A percentile compares a stretch with the other conserved stretches of the same genome.
Evolutionary conservation across 2,329 filamentous ascomycete genomes (phyloP).

Genomic region (Sclerotinia glacialis): DNA sequence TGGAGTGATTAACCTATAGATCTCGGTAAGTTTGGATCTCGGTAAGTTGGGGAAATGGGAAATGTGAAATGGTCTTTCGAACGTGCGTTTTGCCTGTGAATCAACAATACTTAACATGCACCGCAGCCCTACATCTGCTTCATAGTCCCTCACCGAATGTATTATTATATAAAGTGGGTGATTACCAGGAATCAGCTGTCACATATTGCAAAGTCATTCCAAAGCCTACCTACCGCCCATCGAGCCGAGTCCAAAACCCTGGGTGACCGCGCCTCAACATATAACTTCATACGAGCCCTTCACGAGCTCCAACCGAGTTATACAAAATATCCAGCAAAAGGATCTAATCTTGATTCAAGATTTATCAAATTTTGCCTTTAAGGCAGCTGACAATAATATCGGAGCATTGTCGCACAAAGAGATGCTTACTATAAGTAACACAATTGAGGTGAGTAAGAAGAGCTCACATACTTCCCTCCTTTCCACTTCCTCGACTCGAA

Average conservation of each 20-base stretch:
- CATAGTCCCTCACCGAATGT: not conserved
- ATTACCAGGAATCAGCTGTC: not conserved
- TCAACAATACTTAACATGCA: conserved; percentile 7
- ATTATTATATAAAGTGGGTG: not conserved
- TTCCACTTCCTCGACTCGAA: not conserved
- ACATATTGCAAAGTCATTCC: not conserved
- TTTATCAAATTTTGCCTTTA: not conserved
- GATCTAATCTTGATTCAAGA: not conserved
- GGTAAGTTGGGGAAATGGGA: conserved; percentile 10
- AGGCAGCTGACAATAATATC: conserved; percentile 9
- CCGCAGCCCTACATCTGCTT: not conserved
- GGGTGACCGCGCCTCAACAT: conserved; percentile 2
- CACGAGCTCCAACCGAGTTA: not conserved
- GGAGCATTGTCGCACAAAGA: not conserved
- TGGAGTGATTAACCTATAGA: not conserved
- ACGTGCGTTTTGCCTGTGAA: conserved; percentile 7
- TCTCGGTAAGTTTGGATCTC: conserved; percentile 6
- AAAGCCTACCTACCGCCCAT: not conserved
- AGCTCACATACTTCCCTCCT: not conserved
- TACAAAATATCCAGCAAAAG: not conserved
- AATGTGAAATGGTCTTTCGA: conserved; percentile 8
- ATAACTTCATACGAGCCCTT: not conserved
- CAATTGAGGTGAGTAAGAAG: conserved; percentile 9
- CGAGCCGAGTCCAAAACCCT: not conserved
- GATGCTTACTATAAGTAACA: not conserved